These are phyloP conservation scores for Lolium rigidum DNA, from an alignment of 176 grass and related monocot genomes.

Conservation along the genomic window DNA sequence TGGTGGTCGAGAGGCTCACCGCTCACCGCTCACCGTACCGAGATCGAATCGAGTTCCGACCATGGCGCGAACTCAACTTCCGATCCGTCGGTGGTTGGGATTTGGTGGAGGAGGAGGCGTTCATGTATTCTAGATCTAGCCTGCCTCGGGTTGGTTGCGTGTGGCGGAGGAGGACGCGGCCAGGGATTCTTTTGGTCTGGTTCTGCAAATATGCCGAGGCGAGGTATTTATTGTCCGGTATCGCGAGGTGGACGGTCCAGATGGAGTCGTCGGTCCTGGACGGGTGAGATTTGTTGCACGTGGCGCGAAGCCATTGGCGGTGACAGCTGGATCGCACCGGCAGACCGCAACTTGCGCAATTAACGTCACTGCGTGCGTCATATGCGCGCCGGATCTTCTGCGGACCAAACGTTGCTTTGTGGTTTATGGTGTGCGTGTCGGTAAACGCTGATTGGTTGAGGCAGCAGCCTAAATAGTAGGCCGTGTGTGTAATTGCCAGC, in stretches of 20 bases:
- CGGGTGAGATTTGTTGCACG: background rate
- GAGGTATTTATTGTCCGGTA: slow-evolving; percentile 49
- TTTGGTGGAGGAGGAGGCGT: background rate
- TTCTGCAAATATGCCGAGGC: background rate
- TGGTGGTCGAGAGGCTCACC: background rate
- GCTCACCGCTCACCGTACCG: background rate
- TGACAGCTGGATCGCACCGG: slow-evolving; percentile 42
- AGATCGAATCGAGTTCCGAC: background rate
- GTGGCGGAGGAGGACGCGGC: background rate
- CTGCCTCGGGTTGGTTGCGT: background rate
- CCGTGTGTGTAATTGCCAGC: too few species aligned
- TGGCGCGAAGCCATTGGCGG: slow-evolving; percentile 31
- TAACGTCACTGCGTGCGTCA: slow-evolving; percentile 66
- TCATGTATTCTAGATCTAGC: background rate
- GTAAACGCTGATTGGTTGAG: background rate
- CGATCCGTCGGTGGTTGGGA: background rate
- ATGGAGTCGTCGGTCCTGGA: slow-evolving; percentile 9
- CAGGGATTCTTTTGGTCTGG: background rate
- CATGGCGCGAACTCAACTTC: background rate
- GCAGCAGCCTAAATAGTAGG: too few species aligned
- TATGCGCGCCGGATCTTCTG: slow-evolving; percentile 20
- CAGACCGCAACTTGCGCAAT: slow-evolving; percentile 31
- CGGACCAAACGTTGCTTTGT: rapidly evolving
- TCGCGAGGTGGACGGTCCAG: background rate
- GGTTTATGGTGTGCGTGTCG: background rate